These are phyloP conservation scores for Talaromyces proteolyticus DNA, from an alignment of 495 filamentous ascomycete species.

Conservation along the genomic window DNA sequence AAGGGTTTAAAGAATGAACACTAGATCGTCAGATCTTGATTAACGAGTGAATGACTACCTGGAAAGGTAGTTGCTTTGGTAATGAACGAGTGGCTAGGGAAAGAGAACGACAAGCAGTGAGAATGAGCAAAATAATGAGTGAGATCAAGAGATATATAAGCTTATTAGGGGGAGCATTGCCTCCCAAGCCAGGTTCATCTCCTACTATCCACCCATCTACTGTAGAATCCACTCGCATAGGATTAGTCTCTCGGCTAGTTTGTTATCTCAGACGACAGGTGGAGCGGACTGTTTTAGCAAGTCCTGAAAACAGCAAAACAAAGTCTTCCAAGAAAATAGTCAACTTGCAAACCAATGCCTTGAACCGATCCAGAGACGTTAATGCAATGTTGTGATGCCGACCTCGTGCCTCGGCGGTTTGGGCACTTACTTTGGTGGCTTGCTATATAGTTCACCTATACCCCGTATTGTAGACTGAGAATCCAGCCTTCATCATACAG, in stretches of 20 bases:
- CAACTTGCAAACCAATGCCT: background rate
- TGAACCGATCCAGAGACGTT: background rate
- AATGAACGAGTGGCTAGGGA: background rate
- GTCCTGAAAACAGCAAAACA: background rate
- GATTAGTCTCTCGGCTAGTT: too few species aligned
- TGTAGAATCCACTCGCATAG: too few species aligned
- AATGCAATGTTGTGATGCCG: background rate
- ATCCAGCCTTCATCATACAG: too few species aligned
- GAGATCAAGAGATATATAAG: background rate
- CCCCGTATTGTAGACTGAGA: too few species aligned
- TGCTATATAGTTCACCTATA: too few species aligned
- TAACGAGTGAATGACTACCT: background rate
- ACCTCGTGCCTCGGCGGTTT: background rate
- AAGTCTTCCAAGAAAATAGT: background rate
- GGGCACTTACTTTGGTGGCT: too few species aligned
- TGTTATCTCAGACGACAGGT: too few species aligned
- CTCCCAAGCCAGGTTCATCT: too few species aligned
- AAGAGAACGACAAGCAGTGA: background rate
- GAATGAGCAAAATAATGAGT: background rate
- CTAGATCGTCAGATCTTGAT: background rate
- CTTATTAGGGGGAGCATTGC: too few species aligned
- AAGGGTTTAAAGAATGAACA: background rate
- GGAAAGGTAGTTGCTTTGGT: background rate
- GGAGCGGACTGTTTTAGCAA: background rate
- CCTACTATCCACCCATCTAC: too few species aligned